Conservation (phyloP, 75 land plant genomes). For the Cupressus sempervirens region DNA sequence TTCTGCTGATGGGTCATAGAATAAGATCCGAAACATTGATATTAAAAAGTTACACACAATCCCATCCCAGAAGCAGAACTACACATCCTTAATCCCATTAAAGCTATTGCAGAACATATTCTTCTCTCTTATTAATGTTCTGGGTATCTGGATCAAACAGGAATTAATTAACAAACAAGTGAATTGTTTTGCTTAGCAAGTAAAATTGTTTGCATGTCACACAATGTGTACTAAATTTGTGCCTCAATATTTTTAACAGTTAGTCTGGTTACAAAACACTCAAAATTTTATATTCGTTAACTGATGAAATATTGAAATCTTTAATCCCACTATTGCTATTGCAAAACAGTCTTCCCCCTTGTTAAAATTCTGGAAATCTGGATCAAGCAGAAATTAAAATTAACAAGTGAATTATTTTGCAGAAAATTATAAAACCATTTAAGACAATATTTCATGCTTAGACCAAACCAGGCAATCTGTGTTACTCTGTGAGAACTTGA, state of each 20-base stretch:
- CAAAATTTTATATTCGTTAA: background rate
- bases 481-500: background rate
- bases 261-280: background rate
- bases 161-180: no score
- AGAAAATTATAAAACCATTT: background rate
- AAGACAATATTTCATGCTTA: background rate
- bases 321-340: background rate
- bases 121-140: no score
- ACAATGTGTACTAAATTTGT: background rate
- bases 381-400: background rate
- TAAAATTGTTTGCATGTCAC: background rate
- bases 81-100: no score
- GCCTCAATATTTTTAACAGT: background rate
- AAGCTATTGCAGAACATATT: no score
- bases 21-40: no score
- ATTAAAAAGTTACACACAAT: no score
- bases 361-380: background rate
- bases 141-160: no score
- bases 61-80: no score
- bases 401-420: background rate
- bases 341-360: background rate
- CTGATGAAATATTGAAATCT: background rate
- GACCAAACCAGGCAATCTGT: background rate
- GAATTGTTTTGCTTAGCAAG: no score
- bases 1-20: no score